Evolutionary conservation across 805 yeast genomes (phyloP).

Genomic region (Candida bentonensis): DNA sequence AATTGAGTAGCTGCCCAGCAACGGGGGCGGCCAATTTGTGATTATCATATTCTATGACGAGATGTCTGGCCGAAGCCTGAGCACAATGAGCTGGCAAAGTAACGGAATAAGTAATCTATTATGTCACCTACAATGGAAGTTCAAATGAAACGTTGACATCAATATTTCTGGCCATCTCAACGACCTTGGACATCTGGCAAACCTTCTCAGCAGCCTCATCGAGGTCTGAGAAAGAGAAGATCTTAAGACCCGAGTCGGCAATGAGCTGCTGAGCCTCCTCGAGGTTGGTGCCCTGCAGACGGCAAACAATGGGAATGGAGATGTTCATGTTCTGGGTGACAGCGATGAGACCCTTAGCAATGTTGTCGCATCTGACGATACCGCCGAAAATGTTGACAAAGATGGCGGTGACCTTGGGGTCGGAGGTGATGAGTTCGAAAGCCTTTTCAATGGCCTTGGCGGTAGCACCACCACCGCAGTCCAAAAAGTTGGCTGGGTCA

Average conservation of each 20-base stretch:
- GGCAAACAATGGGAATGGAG: constrained; percentile 88
- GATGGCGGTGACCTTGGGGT: constrained; percentile 81
- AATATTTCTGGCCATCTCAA: constrained; percentile 32
- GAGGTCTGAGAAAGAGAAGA: constrained; percentile 79
- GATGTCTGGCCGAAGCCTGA: no score
- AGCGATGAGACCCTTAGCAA: constrained; percentile 92
- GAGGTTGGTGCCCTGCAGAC: constrained; percentile 97
- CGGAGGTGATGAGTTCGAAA: constrained; percentile 81
- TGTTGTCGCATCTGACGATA: constrained; percentile 98
- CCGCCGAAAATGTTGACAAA: constrained; percentile 99
- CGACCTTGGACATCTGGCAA: constrained; percentile 53
- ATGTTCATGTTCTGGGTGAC: constrained; percentile 87
- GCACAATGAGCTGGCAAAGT: not conserved
- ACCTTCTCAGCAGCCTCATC: constrained; percentile 97
- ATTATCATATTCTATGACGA: no score
- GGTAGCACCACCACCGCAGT: constrained; percentile 99
- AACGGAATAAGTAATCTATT: not conserved
- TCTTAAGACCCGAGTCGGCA: constrained; percentile 78
- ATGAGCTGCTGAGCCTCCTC: constrained; percentile 80
- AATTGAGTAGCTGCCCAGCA: no score
- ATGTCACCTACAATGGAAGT: constrained; percentile 26
- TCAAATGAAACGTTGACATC: constrained; percentile 37
- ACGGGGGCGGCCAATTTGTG: no score
- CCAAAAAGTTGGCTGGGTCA: constrained; percentile 97
- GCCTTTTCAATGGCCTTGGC: constrained; percentile 97